phyloP scores from a whole-genome alignment of 306 rosid species.

The Vachellia pachyceras region DNA sequence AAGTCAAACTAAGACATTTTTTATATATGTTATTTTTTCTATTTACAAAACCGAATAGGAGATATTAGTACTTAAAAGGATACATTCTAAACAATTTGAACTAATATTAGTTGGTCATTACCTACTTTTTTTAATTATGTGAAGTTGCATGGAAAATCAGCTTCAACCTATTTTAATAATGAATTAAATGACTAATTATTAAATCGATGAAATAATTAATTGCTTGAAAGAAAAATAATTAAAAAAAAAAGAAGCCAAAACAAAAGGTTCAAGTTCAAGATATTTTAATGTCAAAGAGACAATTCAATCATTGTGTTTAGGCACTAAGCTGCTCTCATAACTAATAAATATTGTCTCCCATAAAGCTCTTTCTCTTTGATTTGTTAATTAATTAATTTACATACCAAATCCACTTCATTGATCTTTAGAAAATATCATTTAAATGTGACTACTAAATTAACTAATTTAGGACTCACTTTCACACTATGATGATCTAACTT shows the following conservation, averaged over 20 bases:
- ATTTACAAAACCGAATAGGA: no score
- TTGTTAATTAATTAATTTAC: not conserved
- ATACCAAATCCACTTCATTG: constrained; percentile 42
- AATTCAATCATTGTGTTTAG: constrained; percentile 55
- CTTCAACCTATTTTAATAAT: not conserved
- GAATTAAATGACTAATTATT: not conserved
- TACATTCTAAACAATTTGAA: not conserved
- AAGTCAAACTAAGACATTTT: not conserved
- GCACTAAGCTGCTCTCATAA: constrained; percentile 39
- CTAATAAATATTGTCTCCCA: constrained; percentile 35
- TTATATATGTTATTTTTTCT: no score
- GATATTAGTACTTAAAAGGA: not conserved
- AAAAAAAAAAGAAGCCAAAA: constrained; percentile 29
- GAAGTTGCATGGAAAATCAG: not conserved
- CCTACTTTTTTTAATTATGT: not conserved
- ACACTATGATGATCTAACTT: not conserved
- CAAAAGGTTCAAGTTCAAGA: no score
- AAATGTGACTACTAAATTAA: not conserved
- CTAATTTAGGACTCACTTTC: not conserved
- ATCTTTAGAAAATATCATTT: not conserved
- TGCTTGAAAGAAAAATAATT: not conserved
- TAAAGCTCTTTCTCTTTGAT: not conserved
- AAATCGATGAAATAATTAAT: not conserved
- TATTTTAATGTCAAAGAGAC: constrained; percentile 19
- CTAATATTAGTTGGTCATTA: not conserved